Evolutionary conservation across 2,329 filamentous ascomycete species (phyloP).

Genomic region (Aaosphaeria pasadenensis): DNA sequence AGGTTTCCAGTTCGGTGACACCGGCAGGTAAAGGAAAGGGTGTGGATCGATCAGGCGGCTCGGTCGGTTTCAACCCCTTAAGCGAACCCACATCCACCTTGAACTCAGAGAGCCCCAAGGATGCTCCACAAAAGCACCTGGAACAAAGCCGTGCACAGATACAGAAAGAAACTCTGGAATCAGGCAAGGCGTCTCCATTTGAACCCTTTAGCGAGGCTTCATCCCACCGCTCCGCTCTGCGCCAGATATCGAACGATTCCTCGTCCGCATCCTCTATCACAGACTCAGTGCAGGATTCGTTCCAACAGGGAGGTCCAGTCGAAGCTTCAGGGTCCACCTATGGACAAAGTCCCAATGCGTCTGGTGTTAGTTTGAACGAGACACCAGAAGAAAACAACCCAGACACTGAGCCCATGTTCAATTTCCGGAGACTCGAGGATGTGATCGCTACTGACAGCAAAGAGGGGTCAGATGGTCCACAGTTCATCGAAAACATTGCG

Average conservation of each 20-base stretch:
- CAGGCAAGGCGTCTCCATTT: conserved; percentile 45
- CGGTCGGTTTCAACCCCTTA: conserved; percentile 40
- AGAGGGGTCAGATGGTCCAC: conserved; percentile 25
- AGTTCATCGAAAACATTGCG: conserved; percentile 39
- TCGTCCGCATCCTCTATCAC: conserved; percentile 75
- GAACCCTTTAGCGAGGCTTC: conserved; percentile 29
- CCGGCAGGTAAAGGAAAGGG: conserved; percentile 48
- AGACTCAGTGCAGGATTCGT: conserved; percentile 56
- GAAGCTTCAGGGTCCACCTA: conserved; percentile 43
- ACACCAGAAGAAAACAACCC: conserved; percentile 40
- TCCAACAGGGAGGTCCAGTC: conserved; percentile 24
- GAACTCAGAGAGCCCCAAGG: conserved; percentile 32
- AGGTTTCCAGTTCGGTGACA: conserved; percentile 20
- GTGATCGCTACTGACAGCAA: conserved; percentile 67
- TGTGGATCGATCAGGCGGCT: conserved; percentile 39
- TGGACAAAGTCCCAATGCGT: conserved; percentile 53
- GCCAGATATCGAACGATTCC: conserved; percentile 83
- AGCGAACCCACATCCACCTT: conserved; percentile 43
- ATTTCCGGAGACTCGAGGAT: conserved; percentile 82
- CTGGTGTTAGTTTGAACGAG: conserved; percentile 45
- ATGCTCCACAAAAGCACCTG: conserved; percentile 45
- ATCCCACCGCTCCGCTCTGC: conserved; percentile 64
- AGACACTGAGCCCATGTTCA: conserved; percentile 77
- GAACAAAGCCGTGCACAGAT: conserved; percentile 45
- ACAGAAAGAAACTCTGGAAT: conserved; percentile 30